Evolutionary conservation across 306 rosid genomes (phyloP).

Genomic region (Glycine latifolia): DNA sequence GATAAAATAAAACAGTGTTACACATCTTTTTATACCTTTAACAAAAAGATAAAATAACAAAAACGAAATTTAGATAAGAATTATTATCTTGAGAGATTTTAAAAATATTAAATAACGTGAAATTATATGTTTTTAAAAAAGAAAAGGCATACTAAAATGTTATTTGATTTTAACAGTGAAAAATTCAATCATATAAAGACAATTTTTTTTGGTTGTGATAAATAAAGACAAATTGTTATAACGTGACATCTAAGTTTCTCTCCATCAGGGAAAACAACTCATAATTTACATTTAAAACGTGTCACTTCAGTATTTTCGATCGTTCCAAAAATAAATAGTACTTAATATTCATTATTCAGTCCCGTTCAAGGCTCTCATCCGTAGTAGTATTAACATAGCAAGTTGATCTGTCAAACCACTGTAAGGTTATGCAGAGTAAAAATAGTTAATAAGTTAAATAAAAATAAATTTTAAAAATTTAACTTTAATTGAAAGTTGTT

Average conservation of each 20-base stretch:
- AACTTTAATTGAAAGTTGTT: not conserved
- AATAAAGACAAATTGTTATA: not conserved
- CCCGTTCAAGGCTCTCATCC: not conserved
- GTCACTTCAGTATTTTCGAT: not conserved
- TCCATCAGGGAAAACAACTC: not conserved
- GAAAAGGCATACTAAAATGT: not conserved
- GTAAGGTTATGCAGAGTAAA: not conserved
- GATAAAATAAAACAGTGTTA: no score
- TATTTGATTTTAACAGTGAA: not conserved
- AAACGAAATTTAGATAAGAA: no score
- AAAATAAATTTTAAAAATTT: not conserved
- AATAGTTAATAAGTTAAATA: not conserved
- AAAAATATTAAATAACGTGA: not conserved
- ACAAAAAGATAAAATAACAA: no score
- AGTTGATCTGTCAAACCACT: not conserved
- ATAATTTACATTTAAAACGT: not conserved
- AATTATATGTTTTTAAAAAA: not conserved
- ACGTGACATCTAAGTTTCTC: not conserved
- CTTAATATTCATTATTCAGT: not conserved
- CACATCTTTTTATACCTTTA: no score
- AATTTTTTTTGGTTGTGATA: not conserved
- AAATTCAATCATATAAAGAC: not conserved
- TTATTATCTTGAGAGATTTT: no score
- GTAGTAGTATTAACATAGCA: not conserved
- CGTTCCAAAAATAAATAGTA: not conserved